Evolutionary conservation across 257 asterid species (phyloP).

Genomic region (Schizonepeta tenuifolia): DNA sequence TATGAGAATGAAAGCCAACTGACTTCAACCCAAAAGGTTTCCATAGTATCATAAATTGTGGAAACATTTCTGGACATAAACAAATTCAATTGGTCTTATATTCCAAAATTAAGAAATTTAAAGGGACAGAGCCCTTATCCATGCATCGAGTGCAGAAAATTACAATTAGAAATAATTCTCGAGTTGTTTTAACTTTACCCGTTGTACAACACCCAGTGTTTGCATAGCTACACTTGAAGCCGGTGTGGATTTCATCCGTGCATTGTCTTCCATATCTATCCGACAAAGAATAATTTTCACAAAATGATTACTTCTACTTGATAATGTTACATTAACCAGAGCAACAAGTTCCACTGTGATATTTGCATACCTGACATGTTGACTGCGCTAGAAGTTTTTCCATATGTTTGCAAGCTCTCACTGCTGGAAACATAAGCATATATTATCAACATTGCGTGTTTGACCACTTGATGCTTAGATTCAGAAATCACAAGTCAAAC

Average conservation of each 20-base stretch:
- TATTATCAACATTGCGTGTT: conserved; percentile 29
- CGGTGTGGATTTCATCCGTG: conserved; percentile 51
- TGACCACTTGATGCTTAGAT: conserved; percentile 20
- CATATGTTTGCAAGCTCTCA: conserved; percentile 53
- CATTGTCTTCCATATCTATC: conserved; percentile 61
- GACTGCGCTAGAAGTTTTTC: conserved; percentile 46
- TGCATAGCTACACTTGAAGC: conserved; percentile 71
- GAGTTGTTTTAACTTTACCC: conserved; percentile 51
- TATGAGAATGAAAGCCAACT: conserved; percentile 8
- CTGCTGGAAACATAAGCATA: conserved; percentile 52
- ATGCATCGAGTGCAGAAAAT: neutral
- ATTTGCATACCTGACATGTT: conserved; percentile 57
- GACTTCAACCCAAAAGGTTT: neutral
- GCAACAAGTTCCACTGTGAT: conserved; percentile 13
- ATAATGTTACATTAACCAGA: conserved; percentile 14
- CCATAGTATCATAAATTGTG: neutral
- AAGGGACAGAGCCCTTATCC: neutral
- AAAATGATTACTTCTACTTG: conserved; percentile 10
- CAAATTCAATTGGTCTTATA: neutral
- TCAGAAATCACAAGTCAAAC: conserved; percentile 10
- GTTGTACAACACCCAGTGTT: conserved; percentile 59
- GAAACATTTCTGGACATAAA: neutral
- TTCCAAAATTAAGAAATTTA: neutral
- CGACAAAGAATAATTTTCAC: conserved; percentile 24
- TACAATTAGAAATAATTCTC: conserved; percentile 12